Conservation (phyloP, 805 yeast genomes). For the Candida schatavii region DNA sequence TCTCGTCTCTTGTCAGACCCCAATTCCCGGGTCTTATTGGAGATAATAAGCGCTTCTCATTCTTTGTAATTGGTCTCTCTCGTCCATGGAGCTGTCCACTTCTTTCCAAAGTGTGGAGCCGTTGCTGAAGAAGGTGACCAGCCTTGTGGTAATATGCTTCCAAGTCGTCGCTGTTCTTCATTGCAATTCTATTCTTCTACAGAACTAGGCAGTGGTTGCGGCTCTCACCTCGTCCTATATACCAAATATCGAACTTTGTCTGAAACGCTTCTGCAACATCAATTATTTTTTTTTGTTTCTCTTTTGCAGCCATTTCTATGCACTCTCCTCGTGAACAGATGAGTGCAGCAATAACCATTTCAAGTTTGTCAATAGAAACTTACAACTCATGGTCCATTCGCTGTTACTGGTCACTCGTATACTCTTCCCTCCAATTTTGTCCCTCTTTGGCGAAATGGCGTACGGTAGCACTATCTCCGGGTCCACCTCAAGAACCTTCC, state of each 20-base stretch:
- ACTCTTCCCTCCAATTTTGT: conserved; percentile 72
- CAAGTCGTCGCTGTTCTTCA: background rate
- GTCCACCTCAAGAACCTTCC: conserved; percentile 44
- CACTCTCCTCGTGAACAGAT: conserved; percentile 28
- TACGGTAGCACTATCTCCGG: conserved; percentile 68
- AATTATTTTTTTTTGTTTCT: no score
- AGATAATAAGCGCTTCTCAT: no score
- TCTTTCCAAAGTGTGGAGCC: no score
- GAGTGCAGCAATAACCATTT: conserved; percentile 85
- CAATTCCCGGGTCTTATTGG: no score
- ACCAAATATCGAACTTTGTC: no score
- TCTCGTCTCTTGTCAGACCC: no score
- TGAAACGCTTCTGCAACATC: background rate
- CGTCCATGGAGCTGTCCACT: no score
- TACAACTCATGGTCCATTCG: conserved; percentile 90
- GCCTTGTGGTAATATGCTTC: background rate
- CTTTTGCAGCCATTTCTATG: background rate
- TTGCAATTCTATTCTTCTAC: no score
- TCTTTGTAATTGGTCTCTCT: no score
- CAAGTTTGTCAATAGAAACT: conserved; percentile 67
- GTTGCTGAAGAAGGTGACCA: background rate
- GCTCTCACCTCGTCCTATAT: no score
- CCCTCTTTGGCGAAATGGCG: conserved; percentile 52
- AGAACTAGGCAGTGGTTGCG: no score
- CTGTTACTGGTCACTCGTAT: conserved; percentile 70